A percentile compares a stretch with the other conserved stretches of the same genome.
phyloP scores from a whole-genome alignment of 169 alveolate species.

The Cryptosporidium tyzzeri region DNA sequence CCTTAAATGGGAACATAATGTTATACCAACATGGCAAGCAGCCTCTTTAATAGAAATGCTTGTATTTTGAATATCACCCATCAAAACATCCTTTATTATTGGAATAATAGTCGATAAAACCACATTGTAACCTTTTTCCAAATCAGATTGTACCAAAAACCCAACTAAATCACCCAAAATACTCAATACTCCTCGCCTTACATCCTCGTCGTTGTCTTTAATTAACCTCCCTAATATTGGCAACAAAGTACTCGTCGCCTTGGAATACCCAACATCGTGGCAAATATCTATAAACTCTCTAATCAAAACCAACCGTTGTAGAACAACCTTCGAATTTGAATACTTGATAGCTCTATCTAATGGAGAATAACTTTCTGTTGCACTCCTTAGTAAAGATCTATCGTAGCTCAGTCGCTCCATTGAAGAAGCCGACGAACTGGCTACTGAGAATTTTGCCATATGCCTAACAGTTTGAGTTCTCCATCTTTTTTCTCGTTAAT shows the following conservation, averaged over 20 bases:
- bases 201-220: constrained; percentile 69
- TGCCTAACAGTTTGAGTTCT: constrained; percentile 17
- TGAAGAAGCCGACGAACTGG: constrained; percentile 37
- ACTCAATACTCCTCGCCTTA: constrained; percentile 54
- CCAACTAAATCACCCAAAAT: constrained; percentile 78
- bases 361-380: constrained; percentile 60
- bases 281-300: constrained; percentile 75
- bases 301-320: constrained; percentile 68
- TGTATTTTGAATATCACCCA: constrained; percentile 8
- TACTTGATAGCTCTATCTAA: constrained; percentile 71
- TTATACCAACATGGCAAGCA: constrained; percentile 64
- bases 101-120: constrained; percentile 71
- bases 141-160: constrained; percentile 75
- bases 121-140: constrained; percentile 64
- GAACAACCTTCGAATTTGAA: constrained; percentile 61
- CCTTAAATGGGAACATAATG: constrained; percentile 63
- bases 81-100: constrained; percentile 42
- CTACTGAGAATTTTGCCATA: constrained; percentile 8
- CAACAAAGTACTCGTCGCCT: constrained; percentile 32
- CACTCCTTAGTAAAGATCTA: constrained; percentile 36
- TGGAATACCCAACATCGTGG: constrained; percentile 71
- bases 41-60: constrained; percentile 47
- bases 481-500: constrained; percentile 10
- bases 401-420: constrained; percentile 65
- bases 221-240: constrained; percentile 39